phyloP scores from a whole-genome alignment of 164 flowering plant genomes.

The Chloranthus sessilifolius region DNA sequence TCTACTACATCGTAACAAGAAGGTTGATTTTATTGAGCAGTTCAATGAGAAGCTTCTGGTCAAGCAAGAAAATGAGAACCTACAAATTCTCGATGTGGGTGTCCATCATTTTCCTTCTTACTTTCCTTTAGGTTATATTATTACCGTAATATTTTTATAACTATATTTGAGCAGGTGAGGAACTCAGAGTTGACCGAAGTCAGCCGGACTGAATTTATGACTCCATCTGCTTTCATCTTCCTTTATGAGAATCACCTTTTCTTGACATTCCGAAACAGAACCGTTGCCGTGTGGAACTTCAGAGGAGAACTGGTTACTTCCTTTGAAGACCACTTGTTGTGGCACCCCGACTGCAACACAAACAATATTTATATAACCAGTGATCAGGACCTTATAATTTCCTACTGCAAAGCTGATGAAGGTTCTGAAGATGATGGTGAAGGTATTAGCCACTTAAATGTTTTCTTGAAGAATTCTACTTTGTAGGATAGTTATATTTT shows the following conservation, averaged over 20 bases:
- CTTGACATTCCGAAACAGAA: conserved; percentile 15
- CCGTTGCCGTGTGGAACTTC: conserved; percentile 13
- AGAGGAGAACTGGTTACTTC: conserved; percentile 17
- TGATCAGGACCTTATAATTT: conserved; percentile 15
- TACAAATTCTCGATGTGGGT: conserved; percentile 29
- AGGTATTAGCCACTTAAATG: conserved; percentile 1
- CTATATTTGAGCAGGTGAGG: conserved; percentile 12
- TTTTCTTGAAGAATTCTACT: too few species aligned
- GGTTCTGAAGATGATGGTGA: conserved; percentile 10
- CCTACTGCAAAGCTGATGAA: conserved; percentile 16
- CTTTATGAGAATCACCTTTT: conserved; percentile 17
- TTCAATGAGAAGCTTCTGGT: conserved; percentile 27
- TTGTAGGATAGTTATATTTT: too few species aligned
- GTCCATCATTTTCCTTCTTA: neutral
- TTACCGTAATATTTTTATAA: too few species aligned
- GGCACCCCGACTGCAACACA: conserved; percentile 16
- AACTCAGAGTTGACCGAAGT: conserved; percentile 9
- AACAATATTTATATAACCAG: conserved; percentile 17
- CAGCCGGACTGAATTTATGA: conserved; percentile 16
- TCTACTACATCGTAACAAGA: conserved; percentile 29
- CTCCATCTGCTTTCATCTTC: conserved; percentile 14
- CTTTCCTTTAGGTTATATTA: conserved; percentile 3
- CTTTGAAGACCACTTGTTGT: conserved; percentile 14
- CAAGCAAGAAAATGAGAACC: conserved; percentile 29
- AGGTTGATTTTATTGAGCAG: conserved; percentile 30